A percentile compares a stretch with the other conserved stretches of the same genome.
These are phyloP conservation scores for Vanrija pseudolonga DNA, from an alignment of 1,284 basidiomycete species.

Conservation along the genomic window DNA sequence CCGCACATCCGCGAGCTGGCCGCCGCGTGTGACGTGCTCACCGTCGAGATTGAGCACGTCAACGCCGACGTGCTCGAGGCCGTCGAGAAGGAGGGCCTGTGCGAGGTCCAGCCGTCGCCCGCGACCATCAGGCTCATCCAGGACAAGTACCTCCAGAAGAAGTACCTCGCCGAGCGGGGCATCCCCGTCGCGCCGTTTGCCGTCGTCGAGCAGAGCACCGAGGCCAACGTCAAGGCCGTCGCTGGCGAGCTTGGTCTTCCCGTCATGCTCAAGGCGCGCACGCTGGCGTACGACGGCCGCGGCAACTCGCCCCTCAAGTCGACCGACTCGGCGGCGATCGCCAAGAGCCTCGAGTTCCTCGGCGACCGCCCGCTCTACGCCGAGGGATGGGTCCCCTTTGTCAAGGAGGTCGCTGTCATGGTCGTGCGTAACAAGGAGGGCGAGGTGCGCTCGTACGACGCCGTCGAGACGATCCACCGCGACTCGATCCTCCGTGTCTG, in stretches of 20 bases:
- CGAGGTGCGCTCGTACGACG: conserved; percentile 78
- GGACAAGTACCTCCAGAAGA: conserved; percentile 91
- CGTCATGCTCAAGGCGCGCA: conserved; percentile 93
- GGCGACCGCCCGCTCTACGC: conserved; percentile 71
- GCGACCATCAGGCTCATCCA: conserved; percentile 84
- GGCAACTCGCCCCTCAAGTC: conserved; percentile 79
- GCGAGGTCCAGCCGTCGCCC: conserved; percentile 80
- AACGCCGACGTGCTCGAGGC: conserved; percentile 72
- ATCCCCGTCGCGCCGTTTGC: conserved; percentile 74
- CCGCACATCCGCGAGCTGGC: conserved; percentile 78
- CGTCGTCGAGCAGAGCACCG: conserved; percentile 50
- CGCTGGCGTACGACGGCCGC: conserved; percentile 91
- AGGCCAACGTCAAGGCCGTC: conserved; percentile 59
- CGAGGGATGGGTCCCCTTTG: conserved; percentile 88
- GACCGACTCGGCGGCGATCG: conserved; percentile 53
- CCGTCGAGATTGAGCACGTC: conserved; percentile 98
- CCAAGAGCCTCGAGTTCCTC: conserved; percentile 65
- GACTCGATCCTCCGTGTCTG: conserved; percentile 90
- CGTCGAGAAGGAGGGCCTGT: conserved; percentile 56
- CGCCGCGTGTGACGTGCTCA: conserved; percentile 77
- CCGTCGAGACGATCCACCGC: conserved; percentile 93
- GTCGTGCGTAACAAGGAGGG: conserved; percentile 79
- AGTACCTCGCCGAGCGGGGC: conserved; percentile 60
- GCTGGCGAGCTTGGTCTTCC: conserved; percentile 69
- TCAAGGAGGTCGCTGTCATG: conserved; percentile 93